These are phyloP conservation scores for Whalleya microplaca DNA, from an alignment of 2,329 filamentous ascomycete species.

Conservation along the genomic window DNA sequence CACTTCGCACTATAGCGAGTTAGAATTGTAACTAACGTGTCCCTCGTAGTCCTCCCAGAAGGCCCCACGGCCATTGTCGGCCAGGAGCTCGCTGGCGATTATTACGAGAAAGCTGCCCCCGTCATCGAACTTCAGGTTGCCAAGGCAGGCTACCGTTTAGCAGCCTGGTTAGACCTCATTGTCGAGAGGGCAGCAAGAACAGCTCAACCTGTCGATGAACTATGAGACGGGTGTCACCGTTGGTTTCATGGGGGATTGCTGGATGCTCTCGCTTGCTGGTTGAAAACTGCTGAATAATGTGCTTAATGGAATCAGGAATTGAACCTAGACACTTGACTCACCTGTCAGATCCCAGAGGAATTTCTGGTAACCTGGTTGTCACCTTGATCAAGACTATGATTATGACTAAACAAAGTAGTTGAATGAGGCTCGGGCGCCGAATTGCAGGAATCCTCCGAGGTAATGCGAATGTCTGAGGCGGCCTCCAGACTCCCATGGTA, in stretches of 20 bases:
- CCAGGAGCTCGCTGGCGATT: constrained; percentile 64
- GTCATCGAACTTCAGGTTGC: constrained; percentile 70
- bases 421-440: constrained; percentile 7
- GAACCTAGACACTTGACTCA: constrained; percentile 3
- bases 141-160: constrained; percentile 70
- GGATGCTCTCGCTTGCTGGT: background rate
- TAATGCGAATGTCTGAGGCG: background rate
- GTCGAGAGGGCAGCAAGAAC: constrained; percentile 41
- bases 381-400: background rate
- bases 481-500: background rate
- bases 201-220: constrained; percentile 32
- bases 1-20: constrained; percentile 2
- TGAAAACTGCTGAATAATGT: background rate
- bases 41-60: constrained; percentile 59
- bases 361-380: background rate
- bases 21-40: constrained; percentile 14
- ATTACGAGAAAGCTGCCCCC: constrained; percentile 66
- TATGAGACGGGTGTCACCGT: constrained; percentile 30
- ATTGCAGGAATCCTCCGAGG: background rate
- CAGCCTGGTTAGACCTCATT: constrained; percentile 68
- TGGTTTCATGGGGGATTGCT: background rate
- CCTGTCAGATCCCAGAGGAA: constrained; percentile 3
- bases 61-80: constrained; percentile 61
- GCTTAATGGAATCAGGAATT: constrained; percentile 9
- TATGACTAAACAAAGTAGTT: background rate